phyloP scores from a whole-genome alignment of 192 early-diverging fungal genomes.

The Backusella australiensis region DNA sequence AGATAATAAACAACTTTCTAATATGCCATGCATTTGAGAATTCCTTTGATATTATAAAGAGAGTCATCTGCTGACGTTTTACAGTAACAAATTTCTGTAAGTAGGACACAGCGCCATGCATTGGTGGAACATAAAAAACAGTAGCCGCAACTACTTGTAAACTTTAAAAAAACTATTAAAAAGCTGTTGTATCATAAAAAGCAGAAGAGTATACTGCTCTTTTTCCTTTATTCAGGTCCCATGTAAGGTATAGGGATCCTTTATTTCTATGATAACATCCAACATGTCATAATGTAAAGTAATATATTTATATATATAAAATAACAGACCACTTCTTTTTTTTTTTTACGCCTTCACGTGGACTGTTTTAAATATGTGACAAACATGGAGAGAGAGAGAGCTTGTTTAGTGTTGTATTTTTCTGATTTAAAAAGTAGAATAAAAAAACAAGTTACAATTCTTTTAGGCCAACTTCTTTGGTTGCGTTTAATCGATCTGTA shows the following conservation, averaged over 20 bases:
- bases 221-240: background rate
- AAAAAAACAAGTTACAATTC: background rate
- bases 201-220: background rate
- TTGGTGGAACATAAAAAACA: background rate
- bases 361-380: background rate
- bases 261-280: background rate
- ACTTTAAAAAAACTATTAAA: conserved; percentile 5
- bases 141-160: background rate
- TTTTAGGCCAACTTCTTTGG: background rate
- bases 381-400: too few species aligned
- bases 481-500: background rate
- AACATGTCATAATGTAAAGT: background rate
- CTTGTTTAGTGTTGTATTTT: too few species aligned
- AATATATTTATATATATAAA: background rate
- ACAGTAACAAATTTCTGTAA: background rate
- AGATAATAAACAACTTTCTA: background rate
- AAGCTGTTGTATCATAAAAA: background rate
- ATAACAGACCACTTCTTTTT: background rate
- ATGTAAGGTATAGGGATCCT: background rate
- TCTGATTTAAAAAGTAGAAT: background rate
- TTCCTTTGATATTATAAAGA: background rate
- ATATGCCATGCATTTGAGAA: conserved; percentile 1
- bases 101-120: background rate
- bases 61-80: conserved; percentile 3
- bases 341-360: background rate